Evolutionary conservation across 805 yeast species (phyloP), one percentile per base, ranked within the genome.

Genomic region (Wickerhamomyces canadensis): DNA sequence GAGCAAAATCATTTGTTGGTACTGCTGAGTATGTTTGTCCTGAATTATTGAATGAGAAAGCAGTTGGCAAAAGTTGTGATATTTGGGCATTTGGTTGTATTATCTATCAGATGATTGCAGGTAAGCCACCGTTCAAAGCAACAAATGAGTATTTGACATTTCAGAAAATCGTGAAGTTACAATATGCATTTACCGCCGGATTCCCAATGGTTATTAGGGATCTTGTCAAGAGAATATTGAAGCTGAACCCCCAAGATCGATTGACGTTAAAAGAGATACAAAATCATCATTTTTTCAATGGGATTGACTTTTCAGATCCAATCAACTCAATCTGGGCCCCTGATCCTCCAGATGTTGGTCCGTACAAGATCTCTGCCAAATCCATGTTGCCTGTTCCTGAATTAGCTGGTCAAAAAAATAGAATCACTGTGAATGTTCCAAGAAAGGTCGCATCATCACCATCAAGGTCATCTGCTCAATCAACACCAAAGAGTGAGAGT

Each of bases 71-170:
- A 49, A 88, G 97, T 1, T 84, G 96, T 35, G 99, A 93, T 61
- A 81, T 93, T n/a, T 93, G 99, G 99, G 91, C 98, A 10, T 85
- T 95, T 60, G 99, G 98, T 1, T 88, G 98, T 57, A 91, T 93
- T 7, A 60, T 93, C 1, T 93, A 84, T 59, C 98, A 93, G 57
- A 86, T 93, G 95, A 78, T 89, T 18, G 95, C 95, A 43, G 96
- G 97, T 0, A 75, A 72, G 45, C 93, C 97, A 1, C 94, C 95
- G 5, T 84, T 84, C 58, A 84, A 83, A 53, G 94, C 89, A 2
- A 71, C 87, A 0, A 84, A 84, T 54, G 95, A 84, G 53, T 84
- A 84, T 51, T 61, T 81, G 40, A 84, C 91, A 0, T 84, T 84
- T 55, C 94, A 84, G 54, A 84, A 84, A 53, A 82, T 84, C 41